Evolutionary conservation across 768 basidiomycete species (phyloP).

Genomic region (Russula sp.): DNA sequence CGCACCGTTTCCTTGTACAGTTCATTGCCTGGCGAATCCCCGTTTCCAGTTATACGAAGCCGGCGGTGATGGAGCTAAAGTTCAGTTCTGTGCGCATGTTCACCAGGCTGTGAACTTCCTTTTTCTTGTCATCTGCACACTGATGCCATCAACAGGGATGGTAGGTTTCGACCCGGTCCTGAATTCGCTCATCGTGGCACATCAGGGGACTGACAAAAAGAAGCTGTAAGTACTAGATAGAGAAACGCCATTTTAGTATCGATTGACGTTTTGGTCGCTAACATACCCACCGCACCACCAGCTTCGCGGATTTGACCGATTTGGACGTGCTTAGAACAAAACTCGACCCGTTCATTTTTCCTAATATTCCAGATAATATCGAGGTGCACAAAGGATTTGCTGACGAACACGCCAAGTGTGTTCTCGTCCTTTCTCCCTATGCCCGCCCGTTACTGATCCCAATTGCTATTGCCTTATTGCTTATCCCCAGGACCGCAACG

Average conservation of each 20-base stretch:
- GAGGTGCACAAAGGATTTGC: constrained; percentile 55
- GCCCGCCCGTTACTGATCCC: background rate
- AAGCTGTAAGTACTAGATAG: constrained; percentile 5
- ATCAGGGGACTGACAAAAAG: constrained; percentile 53
- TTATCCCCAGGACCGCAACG: too few species aligned
- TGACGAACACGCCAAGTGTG: constrained; percentile 42
- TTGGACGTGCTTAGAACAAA: background rate
- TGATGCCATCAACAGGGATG: constrained; percentile 3
- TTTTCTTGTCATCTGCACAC: background rate
- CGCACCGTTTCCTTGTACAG: background rate
- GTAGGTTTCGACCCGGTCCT: constrained; percentile 55
- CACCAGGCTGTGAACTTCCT: background rate
- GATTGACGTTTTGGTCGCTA: too few species aligned
- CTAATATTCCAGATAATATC: constrained; percentile 35
- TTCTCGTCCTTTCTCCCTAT: background rate
- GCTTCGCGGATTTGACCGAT: constrained; percentile 2
- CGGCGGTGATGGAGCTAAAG: background rate
- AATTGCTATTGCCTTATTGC: background rate
- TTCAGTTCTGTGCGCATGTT: constrained; percentile 4
- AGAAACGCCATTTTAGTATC: background rate
- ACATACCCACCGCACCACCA: too few species aligned
- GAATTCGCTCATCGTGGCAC: constrained; percentile 53
- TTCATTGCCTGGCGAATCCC: constrained; percentile 3
- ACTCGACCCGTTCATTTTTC: background rate
- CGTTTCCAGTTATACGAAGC: background rate